These are phyloP conservation scores for Penicillium brasilianum DNA, from an alignment of 2,329 filamentous ascomycete species.

Conservation along the genomic window DNA sequence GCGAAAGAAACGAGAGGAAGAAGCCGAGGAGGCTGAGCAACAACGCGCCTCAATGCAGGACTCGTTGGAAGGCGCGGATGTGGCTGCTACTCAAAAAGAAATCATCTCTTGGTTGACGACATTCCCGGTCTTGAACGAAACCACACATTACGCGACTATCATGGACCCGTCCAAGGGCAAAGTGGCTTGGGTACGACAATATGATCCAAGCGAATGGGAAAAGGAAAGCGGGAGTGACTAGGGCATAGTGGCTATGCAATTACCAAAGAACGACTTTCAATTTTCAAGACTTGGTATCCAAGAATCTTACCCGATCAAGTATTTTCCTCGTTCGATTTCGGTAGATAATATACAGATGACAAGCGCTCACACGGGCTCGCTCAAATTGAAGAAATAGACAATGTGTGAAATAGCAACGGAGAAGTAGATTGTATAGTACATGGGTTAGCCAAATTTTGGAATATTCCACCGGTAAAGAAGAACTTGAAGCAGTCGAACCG, in stretches of 20 bases:
- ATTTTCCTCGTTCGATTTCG: background rate
- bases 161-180: slow-evolving; percentile 60
- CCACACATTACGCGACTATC: slow-evolving; percentile 62
- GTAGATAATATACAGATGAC: slow-evolving; percentile 10
- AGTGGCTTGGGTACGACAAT: slow-evolving; percentile 53
- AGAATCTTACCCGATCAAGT: background rate
- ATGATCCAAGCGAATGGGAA: slow-evolving; percentile 13
- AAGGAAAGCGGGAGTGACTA: background rate
- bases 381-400: background rate
- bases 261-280: background rate
- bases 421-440: slow-evolving; percentile 19
- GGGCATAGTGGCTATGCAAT: background rate
- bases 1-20: slow-evolving; percentile 16
- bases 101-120: slow-evolving; percentile 56
- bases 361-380: slow-evolving; percentile 6
- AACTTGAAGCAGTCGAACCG: slow-evolving; percentile 5
- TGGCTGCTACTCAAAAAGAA: slow-evolving; percentile 38
- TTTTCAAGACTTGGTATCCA: slow-evolving; percentile 3
- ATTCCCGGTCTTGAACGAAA: slow-evolving; percentile 62
- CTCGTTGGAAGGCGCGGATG: slow-evolving; percentile 21
- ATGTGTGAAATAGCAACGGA: background rate
- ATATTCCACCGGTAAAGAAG: background rate
- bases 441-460: background rate
- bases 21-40: slow-evolving; percentile 6
- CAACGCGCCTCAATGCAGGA: background rate